These are phyloP conservation scores for Stagonosporopsis rhizophila DNA, from an alignment of 2,329 filamentous ascomycete species.

Conservation along the genomic window DNA sequence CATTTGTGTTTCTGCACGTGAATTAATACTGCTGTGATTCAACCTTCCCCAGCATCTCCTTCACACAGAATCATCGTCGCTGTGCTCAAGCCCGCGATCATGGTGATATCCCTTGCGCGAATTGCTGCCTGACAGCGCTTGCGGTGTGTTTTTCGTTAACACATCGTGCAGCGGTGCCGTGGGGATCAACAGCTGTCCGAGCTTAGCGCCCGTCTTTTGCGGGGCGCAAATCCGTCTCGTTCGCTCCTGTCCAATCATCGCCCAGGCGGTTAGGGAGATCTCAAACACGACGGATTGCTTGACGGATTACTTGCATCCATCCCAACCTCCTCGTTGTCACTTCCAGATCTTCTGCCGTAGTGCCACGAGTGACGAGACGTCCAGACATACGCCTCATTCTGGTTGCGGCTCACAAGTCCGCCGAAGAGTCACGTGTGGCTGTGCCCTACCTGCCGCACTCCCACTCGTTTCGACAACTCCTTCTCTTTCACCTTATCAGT, in stretches of 20 bases:
- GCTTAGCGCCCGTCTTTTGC: slow-evolving; percentile 38
- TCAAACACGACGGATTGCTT: slow-evolving; percentile 22
- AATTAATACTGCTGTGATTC: neutral
- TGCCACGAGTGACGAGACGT: slow-evolving; percentile 4
- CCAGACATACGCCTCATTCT: neutral
- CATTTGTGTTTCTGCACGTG: slow-evolving; percentile 17
- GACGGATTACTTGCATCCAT: neutral
- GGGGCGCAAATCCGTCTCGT: slow-evolving; percentile 4
- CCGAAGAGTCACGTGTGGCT: neutral
- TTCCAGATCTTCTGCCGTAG: neutral
- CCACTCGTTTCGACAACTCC: neutral
- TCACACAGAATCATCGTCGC: neutral
- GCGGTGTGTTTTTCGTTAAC: slow-evolving; percentile 17
- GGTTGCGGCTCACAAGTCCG: neutral
- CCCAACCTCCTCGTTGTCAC: slow-evolving; percentile 33
- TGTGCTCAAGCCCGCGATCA: neutral
- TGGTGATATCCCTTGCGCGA: slow-evolving; percentile 1
- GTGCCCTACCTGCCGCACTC: neutral
- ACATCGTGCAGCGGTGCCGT: slow-evolving; percentile 2
- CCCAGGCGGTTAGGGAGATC: slow-evolving; percentile 23
- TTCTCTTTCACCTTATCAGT: neutral
- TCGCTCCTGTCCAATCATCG: slow-evolving; percentile 39
- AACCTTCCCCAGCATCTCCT: neutral
- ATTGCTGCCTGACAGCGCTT: slow-evolving; percentile 15
- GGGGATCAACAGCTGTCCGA: slow-evolving; percentile 20